Conservation (phyloP, 306 rosid genomes). For the Lathyrus sativus region DNA sequence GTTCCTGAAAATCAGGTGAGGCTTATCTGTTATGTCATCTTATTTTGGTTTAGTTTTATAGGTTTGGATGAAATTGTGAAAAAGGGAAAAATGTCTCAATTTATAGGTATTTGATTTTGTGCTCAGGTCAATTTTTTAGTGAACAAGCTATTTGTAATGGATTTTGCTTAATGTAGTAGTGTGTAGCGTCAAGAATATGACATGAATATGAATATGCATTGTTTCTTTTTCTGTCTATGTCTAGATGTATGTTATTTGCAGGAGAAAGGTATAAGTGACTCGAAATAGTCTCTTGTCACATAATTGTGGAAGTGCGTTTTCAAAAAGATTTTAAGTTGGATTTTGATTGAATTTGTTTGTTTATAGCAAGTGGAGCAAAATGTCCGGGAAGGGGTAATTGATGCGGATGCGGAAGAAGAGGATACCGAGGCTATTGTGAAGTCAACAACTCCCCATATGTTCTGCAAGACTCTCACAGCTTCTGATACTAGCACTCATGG, state of each 20-base stretch:
- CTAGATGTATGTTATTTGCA: slow-evolving; percentile 9
- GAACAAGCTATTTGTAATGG: background rate
- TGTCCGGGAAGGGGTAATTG: slow-evolving; percentile 53
- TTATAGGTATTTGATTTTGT: slow-evolving; percentile 18
- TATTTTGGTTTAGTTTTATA: slow-evolving; percentile 29
- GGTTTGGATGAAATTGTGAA: slow-evolving; percentile 33
- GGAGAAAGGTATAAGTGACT: background rate
- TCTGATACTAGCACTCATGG: slow-evolving; percentile 99
- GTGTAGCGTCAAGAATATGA: slow-evolving; percentile 14
- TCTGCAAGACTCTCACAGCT: slow-evolving; percentile 98
- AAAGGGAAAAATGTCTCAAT: slow-evolving; percentile 12
- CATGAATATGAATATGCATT: background rate
- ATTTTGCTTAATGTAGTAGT: slow-evolving; percentile 25
- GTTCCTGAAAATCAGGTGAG: slow-evolving; percentile 93
- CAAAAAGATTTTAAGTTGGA: slow-evolving; percentile 15
- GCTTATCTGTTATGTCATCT: slow-evolving; percentile 8
- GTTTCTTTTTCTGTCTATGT: slow-evolving; percentile 22
- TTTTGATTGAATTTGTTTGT: slow-evolving; percentile 42
- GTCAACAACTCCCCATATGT: slow-evolving; percentile 93
- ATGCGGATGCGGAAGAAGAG: slow-evolving; percentile 66
- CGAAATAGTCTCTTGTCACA: background rate
- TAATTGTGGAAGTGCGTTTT: slow-evolving; percentile 4
- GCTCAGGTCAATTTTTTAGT: slow-evolving; percentile 14
- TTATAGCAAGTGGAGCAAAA: slow-evolving; percentile 60
- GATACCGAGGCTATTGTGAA: slow-evolving; percentile 67